These are phyloP conservation scores for Axilococcus clingmanii DNA, from an alignment of 139 green algal species.

Conservation along the genomic window DNA sequence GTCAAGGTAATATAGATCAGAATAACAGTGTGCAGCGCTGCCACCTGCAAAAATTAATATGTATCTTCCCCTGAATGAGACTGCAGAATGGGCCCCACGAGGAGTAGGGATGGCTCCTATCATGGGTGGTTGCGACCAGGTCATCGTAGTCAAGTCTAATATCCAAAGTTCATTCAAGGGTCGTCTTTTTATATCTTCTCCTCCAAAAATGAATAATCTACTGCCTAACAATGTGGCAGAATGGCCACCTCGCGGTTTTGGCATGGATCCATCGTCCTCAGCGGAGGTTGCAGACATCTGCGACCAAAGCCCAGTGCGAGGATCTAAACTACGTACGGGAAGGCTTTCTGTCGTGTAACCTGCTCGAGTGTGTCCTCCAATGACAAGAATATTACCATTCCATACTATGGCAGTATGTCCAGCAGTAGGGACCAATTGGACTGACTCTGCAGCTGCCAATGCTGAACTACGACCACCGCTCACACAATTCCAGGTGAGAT, in stretches of 20 bases:
- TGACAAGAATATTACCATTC: constrained; percentile 49
- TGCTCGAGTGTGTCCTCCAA: constrained; percentile 78
- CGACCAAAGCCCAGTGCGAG: constrained; percentile 37
- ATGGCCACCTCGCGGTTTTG: constrained; percentile 65
- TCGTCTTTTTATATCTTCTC: constrained; percentile 60
- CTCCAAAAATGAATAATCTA: constrained; percentile 71
- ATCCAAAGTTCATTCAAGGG: constrained; percentile 53
- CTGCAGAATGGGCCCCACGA: constrained; percentile 60
- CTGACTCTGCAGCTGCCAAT: neutral
- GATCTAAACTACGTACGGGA: constrained; percentile 56
- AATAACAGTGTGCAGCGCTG: constrained; percentile 76
- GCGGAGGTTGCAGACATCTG: neutral
- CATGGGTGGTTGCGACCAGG: constrained; percentile 28
- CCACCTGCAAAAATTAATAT: constrained; percentile 69
- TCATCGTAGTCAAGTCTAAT: constrained; percentile 54
- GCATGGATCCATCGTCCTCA: constrained; percentile 19
- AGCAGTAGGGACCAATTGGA: constrained; percentile 12
- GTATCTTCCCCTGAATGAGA: constrained; percentile 38
- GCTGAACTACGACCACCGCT: neutral
- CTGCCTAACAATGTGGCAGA: constrained; percentile 46
- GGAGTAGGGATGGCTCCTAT: constrained; percentile 31
- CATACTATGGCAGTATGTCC: constrained; percentile 43
- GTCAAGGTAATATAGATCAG: constrained; percentile 77
- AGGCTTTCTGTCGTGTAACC: constrained; percentile 20
- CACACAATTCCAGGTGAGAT: constrained; percentile 50